Evolutionary conservation across 257 asterid species (phyloP).

Genomic region (Parsonsia alboflavescens): DNA sequence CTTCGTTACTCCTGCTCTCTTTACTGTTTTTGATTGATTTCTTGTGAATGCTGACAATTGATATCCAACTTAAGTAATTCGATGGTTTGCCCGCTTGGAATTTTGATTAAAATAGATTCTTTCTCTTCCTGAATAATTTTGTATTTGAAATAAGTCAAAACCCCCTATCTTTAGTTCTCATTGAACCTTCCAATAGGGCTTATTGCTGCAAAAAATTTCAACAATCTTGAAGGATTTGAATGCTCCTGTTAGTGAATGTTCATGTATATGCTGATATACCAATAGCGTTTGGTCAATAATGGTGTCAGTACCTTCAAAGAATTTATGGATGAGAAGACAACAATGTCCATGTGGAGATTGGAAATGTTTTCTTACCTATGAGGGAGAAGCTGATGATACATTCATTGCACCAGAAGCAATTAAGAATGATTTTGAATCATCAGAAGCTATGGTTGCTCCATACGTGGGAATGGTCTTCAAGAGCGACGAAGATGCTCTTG

Average conservation of each 20-base stretch:
- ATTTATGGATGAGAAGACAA: slow-evolving; percentile 55
- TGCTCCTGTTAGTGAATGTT: neutral
- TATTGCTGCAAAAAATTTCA: slow-evolving; percentile 14
- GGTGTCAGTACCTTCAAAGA: slow-evolving; percentile 39
- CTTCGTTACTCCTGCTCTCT: neutral
- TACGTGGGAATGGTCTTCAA: slow-evolving; percentile 63
- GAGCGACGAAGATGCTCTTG: slow-evolving; percentile 53
- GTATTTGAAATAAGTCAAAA: neutral
- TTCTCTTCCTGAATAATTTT: neutral
- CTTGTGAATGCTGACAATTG: neutral
- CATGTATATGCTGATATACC: slow-evolving; percentile 6
- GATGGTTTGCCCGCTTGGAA: neutral
- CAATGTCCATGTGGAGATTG: slow-evolving; percentile 76
- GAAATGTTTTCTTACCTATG: slow-evolving; percentile 56
- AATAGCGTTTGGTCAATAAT: slow-evolving; percentile 28
- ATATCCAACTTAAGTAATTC: neutral
- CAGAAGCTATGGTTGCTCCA: slow-evolving; percentile 39
- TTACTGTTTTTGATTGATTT: neutral
- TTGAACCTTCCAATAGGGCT: slow-evolving; percentile 12
- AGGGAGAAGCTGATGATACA: slow-evolving; percentile 39
- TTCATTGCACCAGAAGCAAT: slow-evolving; percentile 27
- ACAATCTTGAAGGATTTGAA: slow-evolving; percentile 12
- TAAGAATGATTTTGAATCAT: slow-evolving; percentile 32
- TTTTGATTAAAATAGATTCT: neutral
- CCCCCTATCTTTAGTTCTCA: slow-evolving; percentile 6